Conservation (phyloP, 768 basidiomycete genomes). For the Boletus tomentosulus region DNA sequence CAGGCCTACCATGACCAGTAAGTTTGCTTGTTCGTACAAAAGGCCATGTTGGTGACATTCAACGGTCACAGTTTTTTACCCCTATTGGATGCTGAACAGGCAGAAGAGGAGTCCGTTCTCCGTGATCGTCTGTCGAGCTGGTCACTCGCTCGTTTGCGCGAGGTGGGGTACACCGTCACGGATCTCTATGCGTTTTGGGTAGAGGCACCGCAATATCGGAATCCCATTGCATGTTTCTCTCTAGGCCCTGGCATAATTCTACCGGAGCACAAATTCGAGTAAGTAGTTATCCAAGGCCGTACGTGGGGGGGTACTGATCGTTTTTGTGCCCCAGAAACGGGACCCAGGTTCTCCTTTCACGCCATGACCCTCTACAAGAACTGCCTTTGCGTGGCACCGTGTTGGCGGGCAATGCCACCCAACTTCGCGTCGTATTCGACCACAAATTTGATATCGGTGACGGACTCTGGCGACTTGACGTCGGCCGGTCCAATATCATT, state of each 20-base stretch:
- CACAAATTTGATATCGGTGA: constrained; percentile 42
- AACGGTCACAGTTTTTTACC: constrained; percentile 41
- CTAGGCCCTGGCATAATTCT: constrained; percentile 60
- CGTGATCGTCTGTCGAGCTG: constrained; percentile 64
- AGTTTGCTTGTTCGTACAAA: constrained; percentile 6
- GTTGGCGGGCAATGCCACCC: constrained; percentile 44
- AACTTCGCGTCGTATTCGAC: constrained; percentile 56
- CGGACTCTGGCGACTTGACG: constrained; percentile 63
- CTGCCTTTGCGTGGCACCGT: constrained; percentile 52
- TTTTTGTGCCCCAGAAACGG: constrained; percentile 52
- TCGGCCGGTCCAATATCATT: constrained; percentile 63
- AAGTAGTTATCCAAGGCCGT: constrained; percentile 20
- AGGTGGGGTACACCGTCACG: constrained; percentile 73
- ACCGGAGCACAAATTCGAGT: constrained; percentile 72
- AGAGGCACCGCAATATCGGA: constrained; percentile 57
- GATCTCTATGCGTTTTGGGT: constrained; percentile 67
- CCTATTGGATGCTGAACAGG: constrained; percentile 54
- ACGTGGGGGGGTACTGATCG: background rate
- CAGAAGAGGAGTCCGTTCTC: constrained; percentile 55
- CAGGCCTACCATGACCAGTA: constrained; percentile 54
- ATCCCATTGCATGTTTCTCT: constrained; percentile 61
- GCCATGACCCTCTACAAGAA: constrained; percentile 57
- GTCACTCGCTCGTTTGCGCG: constrained; percentile 53
- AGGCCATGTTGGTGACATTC: background rate
- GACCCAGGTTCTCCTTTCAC: constrained; percentile 61